Percentiles rank a stretch among this genome's conserved stretches.
Evolutionary conservation across 2,329 filamentous ascomycete genomes (phyloP).

Genomic region (Aspergillus fructus): DNA sequence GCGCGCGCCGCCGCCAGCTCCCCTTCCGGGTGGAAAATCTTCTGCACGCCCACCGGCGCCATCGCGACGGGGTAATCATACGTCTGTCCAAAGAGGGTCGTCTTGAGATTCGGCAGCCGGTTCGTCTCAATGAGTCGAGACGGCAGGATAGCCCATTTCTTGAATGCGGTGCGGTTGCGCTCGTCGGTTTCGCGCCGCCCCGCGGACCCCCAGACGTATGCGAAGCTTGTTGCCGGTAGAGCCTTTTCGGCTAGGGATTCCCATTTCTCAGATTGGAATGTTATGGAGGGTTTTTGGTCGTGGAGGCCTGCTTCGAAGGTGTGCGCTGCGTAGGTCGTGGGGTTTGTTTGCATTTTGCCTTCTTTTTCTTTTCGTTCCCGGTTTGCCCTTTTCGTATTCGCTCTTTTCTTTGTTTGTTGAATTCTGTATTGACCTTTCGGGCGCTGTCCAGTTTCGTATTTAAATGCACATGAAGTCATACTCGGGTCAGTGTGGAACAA

Average conservation of each 20-base stretch:
- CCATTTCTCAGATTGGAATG: slow-evolving; percentile 57
- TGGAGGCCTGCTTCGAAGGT: slow-evolving; percentile 50
- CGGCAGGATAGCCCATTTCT: slow-evolving; percentile 28
- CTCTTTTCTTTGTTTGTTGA: too few species aligned
- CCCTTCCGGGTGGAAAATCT: slow-evolving; percentile 63
- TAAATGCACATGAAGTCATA: too few species aligned
- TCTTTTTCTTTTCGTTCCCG: neutral
- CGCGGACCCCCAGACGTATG: slow-evolving; percentile 61
- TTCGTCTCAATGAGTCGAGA: slow-evolving; percentile 33
- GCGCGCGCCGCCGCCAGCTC: slow-evolving; percentile 64
- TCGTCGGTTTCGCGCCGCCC: slow-evolving; percentile 33
- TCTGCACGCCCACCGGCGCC: slow-evolving; percentile 69
- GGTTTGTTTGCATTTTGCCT: neutral
- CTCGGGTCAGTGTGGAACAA: too few species aligned
- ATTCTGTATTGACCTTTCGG: too few species aligned
- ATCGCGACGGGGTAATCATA: slow-evolving; percentile 57
- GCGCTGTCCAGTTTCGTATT: too few species aligned
- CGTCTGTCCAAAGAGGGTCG: slow-evolving; percentile 48
- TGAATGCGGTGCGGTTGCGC: slow-evolving; percentile 32
- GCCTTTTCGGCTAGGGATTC: slow-evolving; percentile 52
- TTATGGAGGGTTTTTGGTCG: slow-evolving; percentile 50
- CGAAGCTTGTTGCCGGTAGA: slow-evolving; percentile 53
- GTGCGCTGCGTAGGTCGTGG: slow-evolving; percentile 33
- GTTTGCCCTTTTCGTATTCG: too few species aligned
- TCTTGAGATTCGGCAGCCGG: slow-evolving; percentile 42